Percentiles rank a stretch among this genome's conserved stretches.
Conservation (phyloP, 2,329 filamentous ascomycete genomes). For the Bipolaris bicolor region DNA sequence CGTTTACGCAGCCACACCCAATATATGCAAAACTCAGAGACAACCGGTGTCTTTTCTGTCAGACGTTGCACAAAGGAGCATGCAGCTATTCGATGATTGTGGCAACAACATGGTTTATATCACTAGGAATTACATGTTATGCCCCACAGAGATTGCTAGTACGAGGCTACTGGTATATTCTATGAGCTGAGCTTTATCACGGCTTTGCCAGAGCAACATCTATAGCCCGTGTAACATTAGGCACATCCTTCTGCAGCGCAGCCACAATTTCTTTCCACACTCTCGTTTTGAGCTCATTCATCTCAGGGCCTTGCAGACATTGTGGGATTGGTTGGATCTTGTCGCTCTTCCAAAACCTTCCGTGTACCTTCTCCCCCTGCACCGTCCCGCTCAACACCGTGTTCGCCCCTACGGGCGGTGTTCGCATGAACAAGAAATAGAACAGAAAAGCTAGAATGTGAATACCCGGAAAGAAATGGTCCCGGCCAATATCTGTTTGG, state of each 20-base stretch:
- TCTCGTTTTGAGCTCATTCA: slow-evolving; percentile 36
- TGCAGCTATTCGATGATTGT: neutral
- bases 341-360: slow-evolving; percentile 47
- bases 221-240: slow-evolving; percentile 19
- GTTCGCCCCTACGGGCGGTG: slow-evolving; percentile 40
- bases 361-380: slow-evolving; percentile 43
- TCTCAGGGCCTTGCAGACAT: slow-evolving; percentile 39
- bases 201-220: slow-evolving; percentile 11
- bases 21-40: neutral
- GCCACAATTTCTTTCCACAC: slow-evolving; percentile 46
- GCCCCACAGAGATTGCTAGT: too few species aligned
- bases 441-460: slow-evolving; percentile 30
- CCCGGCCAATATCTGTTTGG: slow-evolving; percentile 39
- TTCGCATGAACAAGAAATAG: slow-evolving; percentile 32
- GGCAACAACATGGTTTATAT: neutral
- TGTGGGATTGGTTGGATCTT: slow-evolving; percentile 38
- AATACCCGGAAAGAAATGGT: slow-evolving; percentile 37
- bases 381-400: slow-evolving; percentile 43
- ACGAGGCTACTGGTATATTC: neutral
- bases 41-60: neutral
- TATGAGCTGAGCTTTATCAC: neutral
- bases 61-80: neutral
- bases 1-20: slow-evolving; percentile 6
- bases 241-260: slow-evolving; percentile 40
- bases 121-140: neutral